Conservation (phyloP, 352 stramenopile species). For the Chrysophaeum taylorii region DNA sequence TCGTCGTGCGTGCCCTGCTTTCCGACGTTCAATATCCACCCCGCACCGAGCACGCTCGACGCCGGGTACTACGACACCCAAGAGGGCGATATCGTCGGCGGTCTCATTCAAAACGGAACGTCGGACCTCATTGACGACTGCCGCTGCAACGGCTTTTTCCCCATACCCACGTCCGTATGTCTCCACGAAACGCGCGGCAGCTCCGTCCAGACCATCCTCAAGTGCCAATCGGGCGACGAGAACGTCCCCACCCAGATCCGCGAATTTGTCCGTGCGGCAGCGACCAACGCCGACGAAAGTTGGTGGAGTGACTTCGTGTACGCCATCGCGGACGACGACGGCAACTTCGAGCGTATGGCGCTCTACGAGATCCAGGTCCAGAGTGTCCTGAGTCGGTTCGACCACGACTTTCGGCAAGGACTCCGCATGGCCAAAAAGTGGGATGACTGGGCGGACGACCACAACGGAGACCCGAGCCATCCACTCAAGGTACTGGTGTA, state of each 20-base stretch:
- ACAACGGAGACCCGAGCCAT: constrained; percentile 14
- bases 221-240: constrained; percentile 1
- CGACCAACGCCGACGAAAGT: background rate
- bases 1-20: constrained; percentile 16
- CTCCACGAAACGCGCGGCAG: constrained; percentile 14
- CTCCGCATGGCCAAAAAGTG: constrained; percentile 17
- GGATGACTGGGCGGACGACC: constrained; percentile 15
- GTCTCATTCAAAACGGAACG: background rate
- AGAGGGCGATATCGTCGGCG: background rate
- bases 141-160: constrained; percentile 17
- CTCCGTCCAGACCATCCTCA: constrained; percentile 12
- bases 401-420: background rate
- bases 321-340: constrained; percentile 15
- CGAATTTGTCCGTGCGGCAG: background rate
- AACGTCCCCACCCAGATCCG: background rate
- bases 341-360: constrained; percentile 11
- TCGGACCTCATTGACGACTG: constrained; percentile 8
- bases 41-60: too few species aligned
- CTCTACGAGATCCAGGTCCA: constrained; percentile 19
- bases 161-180: constrained; percentile 14
- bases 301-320: constrained; percentile 19
- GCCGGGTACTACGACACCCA: too few species aligned
- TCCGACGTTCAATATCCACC: constrained; percentile 11
- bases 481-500: constrained; percentile 15
- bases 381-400: constrained; percentile 11